Base-by-base conservation (phyloP, 179 eudicot species). In the Spergularia azorica region DNA sequence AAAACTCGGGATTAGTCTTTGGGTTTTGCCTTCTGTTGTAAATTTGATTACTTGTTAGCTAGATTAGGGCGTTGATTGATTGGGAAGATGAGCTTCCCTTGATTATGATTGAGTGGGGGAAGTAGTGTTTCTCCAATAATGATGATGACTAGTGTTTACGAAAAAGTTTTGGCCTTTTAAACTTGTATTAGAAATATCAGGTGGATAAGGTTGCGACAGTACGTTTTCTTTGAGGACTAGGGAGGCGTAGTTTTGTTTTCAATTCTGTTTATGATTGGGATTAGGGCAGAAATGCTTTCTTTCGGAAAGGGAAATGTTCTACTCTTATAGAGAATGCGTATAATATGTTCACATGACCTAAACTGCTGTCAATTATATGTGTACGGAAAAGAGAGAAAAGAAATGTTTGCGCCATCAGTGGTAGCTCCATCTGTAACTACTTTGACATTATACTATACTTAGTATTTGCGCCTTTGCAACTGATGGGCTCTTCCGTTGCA, bases 401-500 rank as follows among this genome's bases (percentile, higher is more conserved):
- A n/a, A n/a, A n/a, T n/a, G n/a, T n/a, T n/a, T n/a, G n/a, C n/a
- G n/a, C n/a, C n/a, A n/a, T n/a, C n/a, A n/a, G n/a, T n/a, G n/a
- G n/a, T 48, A 9, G 41, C 41, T 21, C 43, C 20, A 32, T 46
- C 71, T 69, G 9, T 41, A 62, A 38, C 58, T 59, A 17, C 32
- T 68, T 79, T 21, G 66, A 32, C 48, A 21, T 39, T 41, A 2
- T 65, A 12, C 39, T 20, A 13, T 76, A 38, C 26, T 58, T 56
- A 55, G 2, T 52, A 18, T 63, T 36, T 73, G 59, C 21, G 70
- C 46, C 7, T 65, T 38, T 39, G 73, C 32, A 9, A 63, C 63
- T 60, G 69, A 64, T 59, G 55, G 11, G 62, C 38, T 72, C 39
- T 67, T 74, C 41, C 43, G 26, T 17, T 80, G 89, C 95, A 92